Evolutionary conservation across 345 rosid genomes (phyloP).

Genomic region (Gossypium mustelinum): DNA sequence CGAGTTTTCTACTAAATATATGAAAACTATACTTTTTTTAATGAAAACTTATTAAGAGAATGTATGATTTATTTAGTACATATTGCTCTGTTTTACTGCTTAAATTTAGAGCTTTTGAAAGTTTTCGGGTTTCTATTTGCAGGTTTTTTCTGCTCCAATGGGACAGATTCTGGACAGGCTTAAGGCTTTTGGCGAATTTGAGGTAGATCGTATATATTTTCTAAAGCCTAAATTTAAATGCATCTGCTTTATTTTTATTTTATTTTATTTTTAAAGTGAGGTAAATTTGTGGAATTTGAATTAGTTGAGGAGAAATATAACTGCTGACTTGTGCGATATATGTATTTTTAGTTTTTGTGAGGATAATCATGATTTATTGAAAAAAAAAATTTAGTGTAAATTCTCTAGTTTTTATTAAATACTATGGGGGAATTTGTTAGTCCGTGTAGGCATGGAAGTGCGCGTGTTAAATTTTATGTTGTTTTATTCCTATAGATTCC

Average conservation of each 20-base stretch:
- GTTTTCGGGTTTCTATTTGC: slow-evolving; percentile 12
- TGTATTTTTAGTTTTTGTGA: neutral
- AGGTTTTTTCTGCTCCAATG: slow-evolving; percentile 94
- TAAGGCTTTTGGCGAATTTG: slow-evolving; percentile 88
- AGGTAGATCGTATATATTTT: slow-evolving; percentile 38
- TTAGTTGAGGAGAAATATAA: neutral
- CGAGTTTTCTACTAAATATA: slow-evolving; percentile 6
- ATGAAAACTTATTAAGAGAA: neutral
- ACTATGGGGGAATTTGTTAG: neutral
- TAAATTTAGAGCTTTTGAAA: neutral
- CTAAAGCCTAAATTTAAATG: neutral
- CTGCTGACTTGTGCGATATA: neutral
- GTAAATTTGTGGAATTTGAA: neutral
- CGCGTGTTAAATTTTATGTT: neutral
- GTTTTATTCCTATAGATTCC: slow-evolving; percentile 8
- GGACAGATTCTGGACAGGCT: slow-evolving; percentile 72
- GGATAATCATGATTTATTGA: neutral
- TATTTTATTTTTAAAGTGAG: neutral
- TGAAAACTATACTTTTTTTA: neutral
- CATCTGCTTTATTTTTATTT: neutral
- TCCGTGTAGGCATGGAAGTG: neutral
- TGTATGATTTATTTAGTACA: neutral
- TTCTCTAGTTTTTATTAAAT: neutral
- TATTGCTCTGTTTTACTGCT: neutral
- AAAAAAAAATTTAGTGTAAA: too few species aligned